Evolutionary conservation across 2,329 filamentous ascomycete species (phyloP), one percentile per base, ranked within the genome.

Genomic region (Neurospora crassa): DNA sequence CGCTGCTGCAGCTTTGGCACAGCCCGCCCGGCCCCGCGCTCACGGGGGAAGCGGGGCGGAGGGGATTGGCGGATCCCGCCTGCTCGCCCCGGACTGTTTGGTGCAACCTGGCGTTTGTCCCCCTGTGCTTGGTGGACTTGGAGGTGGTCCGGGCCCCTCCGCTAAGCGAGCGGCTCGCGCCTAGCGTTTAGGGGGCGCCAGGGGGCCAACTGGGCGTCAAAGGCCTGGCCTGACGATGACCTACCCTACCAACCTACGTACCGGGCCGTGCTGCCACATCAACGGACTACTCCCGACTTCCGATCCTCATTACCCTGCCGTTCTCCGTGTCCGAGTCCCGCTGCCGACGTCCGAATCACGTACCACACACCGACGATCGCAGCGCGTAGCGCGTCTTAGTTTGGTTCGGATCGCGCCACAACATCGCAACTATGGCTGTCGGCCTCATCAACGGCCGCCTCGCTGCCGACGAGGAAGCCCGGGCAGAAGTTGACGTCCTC

Each of bases 401-500:
- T 37, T 34, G 53, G 53, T 63, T 34, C 53, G 29, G 53, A 63
- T 37, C 53, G 24, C 24, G 20, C 16, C 24, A 34, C 63, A 47
- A 53, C 47, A 34, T 53, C 20, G 47, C 70, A 71, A 73, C 24
- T 74, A 88, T 89, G 87, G 84, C 86, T 72, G 83, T 87, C 74
- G 85, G 85, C 72, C 75, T 85, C 69, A 78, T 78, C 73, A 82
- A 79, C 70, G 80, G 79, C 73, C 82, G 84, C 70, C 84, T 86
- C 77, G 84, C 86, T 41, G 82, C 86, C 69, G 89, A 91, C 77
- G 89, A 91, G 78, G 89, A 91, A 81, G 88, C 89, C 67, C 84
- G 88, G 71, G 89, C 89, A 67, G 89, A 91, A 79, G 89, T 92
- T 70, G 89, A 92, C 75, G 89, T 91, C 40, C 83, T 92, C 68